These are phyloP conservation scores for Pisolithus marmoratus DNA, from an alignment of 768 basidiomycete genomes.

Conservation along the genomic window DNA sequence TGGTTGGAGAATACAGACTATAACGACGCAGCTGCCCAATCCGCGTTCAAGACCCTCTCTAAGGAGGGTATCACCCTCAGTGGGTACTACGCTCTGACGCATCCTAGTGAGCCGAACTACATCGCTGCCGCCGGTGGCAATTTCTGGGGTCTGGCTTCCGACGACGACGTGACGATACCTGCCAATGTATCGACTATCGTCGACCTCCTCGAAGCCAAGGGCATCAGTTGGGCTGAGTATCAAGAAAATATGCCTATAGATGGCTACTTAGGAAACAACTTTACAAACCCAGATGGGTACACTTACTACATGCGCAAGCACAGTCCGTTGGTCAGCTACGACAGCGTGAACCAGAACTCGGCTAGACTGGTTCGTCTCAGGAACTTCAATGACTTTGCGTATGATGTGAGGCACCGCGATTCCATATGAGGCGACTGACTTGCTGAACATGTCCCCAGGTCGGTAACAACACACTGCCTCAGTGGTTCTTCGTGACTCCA, in stretches of 20 bases:
- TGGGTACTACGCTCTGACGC: slow-evolving; percentile 45
- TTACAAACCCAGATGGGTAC: slow-evolving; percentile 27
- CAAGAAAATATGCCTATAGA: slow-evolving; percentile 51
- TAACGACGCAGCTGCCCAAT: slow-evolving; percentile 19
- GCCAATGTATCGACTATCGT: slow-evolving; percentile 50
- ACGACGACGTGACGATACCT: slow-evolving; percentile 31
- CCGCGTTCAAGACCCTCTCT: slow-evolving; percentile 33
- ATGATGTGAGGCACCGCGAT: slow-evolving; percentile 32
- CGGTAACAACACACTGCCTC: slow-evolving; percentile 41
- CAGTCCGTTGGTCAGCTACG: slow-evolving; percentile 45
- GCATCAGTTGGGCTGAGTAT: slow-evolving; percentile 56
- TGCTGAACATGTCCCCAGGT: slow-evolving; percentile 7
- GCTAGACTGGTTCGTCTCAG: slow-evolving; percentile 39
- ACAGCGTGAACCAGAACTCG: slow-evolving; percentile 41
- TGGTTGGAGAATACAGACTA: slow-evolving; percentile 61
- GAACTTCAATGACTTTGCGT: slow-evolving; percentile 57
- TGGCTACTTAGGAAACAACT: slow-evolving; percentile 39
- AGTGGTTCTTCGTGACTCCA: slow-evolving; percentile 58
- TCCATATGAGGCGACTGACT: too few relatives aligned
- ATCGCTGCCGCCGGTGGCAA: slow-evolving; percentile 43
- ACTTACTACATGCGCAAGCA: slow-evolving; percentile 51
- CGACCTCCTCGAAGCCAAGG: slow-evolving; percentile 52
- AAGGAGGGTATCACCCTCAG: slow-evolving; percentile 44
- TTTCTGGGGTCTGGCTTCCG: slow-evolving; percentile 45
- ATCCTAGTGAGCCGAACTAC: slow-evolving; percentile 60